phyloP scores from a whole-genome alignment of 768 basidiomycete genomes.

The Lentinula sp. region DNA sequence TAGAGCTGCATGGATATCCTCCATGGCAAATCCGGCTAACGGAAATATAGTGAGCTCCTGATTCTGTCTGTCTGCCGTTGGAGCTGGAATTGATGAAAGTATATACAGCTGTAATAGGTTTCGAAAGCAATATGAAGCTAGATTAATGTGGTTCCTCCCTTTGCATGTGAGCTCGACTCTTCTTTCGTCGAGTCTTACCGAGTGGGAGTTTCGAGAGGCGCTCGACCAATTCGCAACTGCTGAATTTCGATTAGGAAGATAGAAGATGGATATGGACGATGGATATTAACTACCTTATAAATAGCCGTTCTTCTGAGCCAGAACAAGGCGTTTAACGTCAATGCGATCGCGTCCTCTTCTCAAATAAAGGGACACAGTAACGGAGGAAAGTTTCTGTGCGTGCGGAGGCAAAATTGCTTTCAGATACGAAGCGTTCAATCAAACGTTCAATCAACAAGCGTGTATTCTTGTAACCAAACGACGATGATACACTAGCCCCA shows the following conservation, averaged over 20 bases:
- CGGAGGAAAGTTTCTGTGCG: too few relatives aligned
- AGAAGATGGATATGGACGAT: constrained; percentile 11
- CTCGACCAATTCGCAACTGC: constrained; percentile 68
- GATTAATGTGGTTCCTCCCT: constrained; percentile 8
- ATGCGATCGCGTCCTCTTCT: too few relatives aligned
- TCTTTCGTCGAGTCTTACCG: constrained; percentile 32
- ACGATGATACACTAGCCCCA: background rate
- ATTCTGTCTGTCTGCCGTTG: background rate
- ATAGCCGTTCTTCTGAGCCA: too few relatives aligned
- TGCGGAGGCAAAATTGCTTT: too few relatives aligned
- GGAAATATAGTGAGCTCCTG: constrained; percentile 62
- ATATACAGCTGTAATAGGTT: constrained; percentile 22
- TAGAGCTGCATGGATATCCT: constrained; percentile 72
- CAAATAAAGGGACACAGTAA: too few relatives aligned
- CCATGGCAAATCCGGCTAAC: constrained; percentile 84
- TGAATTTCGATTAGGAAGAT: constrained; percentile 78
- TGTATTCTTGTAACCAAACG: background rate
- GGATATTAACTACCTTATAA: background rate
- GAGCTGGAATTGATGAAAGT: constrained; percentile 5
- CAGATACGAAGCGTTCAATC: too few relatives aligned
- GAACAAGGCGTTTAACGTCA: too few relatives aligned
- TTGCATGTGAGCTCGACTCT: constrained; percentile 13
- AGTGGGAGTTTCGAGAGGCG: constrained; percentile 58
- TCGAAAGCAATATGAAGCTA: constrained; percentile 8
- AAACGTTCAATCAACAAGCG: background rate